phyloP scores from a whole-genome alignment of 495 filamentous ascomycete genomes.

The Penicillium cataractarum region DNA sequence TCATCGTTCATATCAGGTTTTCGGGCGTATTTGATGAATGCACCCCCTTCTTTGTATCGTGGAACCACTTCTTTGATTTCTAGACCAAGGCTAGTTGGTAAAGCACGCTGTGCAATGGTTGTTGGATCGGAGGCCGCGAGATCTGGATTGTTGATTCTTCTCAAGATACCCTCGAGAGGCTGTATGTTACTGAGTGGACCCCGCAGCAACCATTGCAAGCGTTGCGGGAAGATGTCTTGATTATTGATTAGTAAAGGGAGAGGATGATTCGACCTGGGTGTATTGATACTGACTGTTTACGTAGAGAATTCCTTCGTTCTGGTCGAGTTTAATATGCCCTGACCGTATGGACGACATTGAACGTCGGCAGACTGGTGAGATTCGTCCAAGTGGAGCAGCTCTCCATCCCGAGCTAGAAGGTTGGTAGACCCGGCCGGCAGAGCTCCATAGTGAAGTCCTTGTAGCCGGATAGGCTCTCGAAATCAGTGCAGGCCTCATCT shows the following conservation, averaged over 20 bases:
- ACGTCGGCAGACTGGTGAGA: conserved; percentile 14
- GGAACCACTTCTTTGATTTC: conserved; percentile 79
- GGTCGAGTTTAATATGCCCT: conserved; percentile 73
- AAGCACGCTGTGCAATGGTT: conserved; percentile 61
- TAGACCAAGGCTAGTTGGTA: conserved; percentile 61
- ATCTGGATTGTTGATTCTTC: conserved; percentile 61
- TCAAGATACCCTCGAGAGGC: conserved; percentile 63
- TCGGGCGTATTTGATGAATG: conserved; percentile 85
- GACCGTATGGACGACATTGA: conserved; percentile 34
- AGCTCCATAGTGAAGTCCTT: conserved; percentile 6
- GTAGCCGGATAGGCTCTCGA: conserved; percentile 11
- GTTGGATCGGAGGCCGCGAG: conserved; percentile 65
- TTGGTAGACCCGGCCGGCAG: conserved; percentile 8
- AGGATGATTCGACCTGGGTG: background rate
- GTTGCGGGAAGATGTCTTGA: conserved; percentile 86
- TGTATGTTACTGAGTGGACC: conserved; percentile 60
- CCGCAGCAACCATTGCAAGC: conserved; percentile 66
- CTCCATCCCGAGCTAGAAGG: conserved; percentile 20
- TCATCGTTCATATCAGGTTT: conserved; percentile 50
- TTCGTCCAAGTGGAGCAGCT: conserved; percentile 22
- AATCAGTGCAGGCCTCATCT: conserved; percentile 17
- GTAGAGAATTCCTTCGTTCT: conserved; percentile 82
- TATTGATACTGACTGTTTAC: conserved; percentile 71
- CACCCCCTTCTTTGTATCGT: conserved; percentile 86
- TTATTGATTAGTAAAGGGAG: conserved; percentile 13